These are phyloP conservation scores for Gonapodya sp. DNA, from an alignment of 192 early-diverging fungal genomes.

Conservation along the genomic window DNA sequence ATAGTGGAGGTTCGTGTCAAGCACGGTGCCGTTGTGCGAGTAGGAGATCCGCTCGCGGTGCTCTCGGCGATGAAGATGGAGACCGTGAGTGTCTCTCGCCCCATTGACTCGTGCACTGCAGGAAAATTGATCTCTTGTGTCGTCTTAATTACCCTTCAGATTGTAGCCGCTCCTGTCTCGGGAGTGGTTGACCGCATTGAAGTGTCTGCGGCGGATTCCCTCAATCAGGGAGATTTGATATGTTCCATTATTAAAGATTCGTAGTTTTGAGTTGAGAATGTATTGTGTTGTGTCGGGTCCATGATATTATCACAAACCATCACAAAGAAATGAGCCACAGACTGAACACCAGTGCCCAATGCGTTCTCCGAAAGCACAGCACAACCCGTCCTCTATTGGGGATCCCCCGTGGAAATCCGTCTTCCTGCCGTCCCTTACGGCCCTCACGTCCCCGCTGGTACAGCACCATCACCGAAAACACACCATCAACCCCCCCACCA, in stretches of 20 bases:
- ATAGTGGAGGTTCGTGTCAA: conserved; percentile 86
- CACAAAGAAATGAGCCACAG: too few species aligned
- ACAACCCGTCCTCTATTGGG: too few species aligned
- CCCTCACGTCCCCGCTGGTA: too few species aligned
- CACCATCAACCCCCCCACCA: conserved; percentile 41
- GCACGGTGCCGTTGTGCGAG: conserved; percentile 70
- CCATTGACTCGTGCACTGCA: too few species aligned
- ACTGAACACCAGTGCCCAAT: too few species aligned
- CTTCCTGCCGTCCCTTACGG: background rate
- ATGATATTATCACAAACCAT: too few species aligned
- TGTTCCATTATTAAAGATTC: background rate
- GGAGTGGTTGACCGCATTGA: background rate
- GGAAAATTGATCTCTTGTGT: too few species aligned
- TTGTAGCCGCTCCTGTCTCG: background rate
- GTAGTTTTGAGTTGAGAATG: background rate
- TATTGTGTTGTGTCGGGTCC: conserved; percentile 1
- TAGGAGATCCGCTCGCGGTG: conserved; percentile 82
- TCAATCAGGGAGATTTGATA: background rate
- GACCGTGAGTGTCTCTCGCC: too few species aligned
- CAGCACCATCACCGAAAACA: conserved; percentile 27
- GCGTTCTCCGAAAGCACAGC: too few species aligned
- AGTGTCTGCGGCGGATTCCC: background rate
- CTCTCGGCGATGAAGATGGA: conserved; percentile 95
- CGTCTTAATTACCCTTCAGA: too few species aligned
- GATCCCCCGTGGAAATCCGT: too few species aligned